Evolutionary conservation across 768 basidiomycete species (phyloP).

Genomic region (Phlebiopsis gigantea): DNA sequence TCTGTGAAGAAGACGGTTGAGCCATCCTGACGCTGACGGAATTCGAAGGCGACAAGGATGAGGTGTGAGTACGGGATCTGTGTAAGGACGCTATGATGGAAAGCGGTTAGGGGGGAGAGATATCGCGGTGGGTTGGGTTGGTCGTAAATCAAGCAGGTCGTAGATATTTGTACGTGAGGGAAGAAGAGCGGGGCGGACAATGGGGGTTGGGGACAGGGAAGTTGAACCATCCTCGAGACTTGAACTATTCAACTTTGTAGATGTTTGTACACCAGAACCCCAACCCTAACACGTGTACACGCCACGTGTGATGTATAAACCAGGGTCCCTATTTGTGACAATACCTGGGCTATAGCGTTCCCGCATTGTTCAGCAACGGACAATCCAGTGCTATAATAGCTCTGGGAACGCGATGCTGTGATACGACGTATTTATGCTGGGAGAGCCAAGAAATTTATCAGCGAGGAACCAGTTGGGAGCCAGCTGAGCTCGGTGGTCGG

Average conservation of each 20-base stretch:
- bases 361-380: too few species aligned
- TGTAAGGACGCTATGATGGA: constrained; percentile 62
- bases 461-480: too few species aligned
- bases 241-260: constrained; percentile 26
- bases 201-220: constrained; percentile 14
- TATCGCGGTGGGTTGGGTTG: constrained; percentile 15
- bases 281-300: constrained; percentile 15
- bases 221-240: constrained; percentile 12
- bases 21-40: constrained; percentile 78
- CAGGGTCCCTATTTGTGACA: not conserved
- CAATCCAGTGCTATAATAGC: too few species aligned
- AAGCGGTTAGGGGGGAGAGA: constrained; percentile 21
- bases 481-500: too few species aligned
- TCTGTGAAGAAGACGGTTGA: constrained; percentile 79
- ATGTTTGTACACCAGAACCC: constrained; percentile 18
- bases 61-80: constrained; percentile 51
- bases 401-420: too few species aligned
- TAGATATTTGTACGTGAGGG: constrained; percentile 19
- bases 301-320: not conserved
- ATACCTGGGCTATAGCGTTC: too few species aligned
- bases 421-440: too few species aligned
- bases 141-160: constrained; percentile 17
- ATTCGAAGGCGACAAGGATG: constrained; percentile 66
- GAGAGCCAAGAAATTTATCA: too few species aligned
- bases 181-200: constrained; percentile 13